Percentiles rank a stretch among this genome's conserved stretches.
Evolutionary conservation across 495 filamentous ascomycete genomes (phyloP).

Genomic region (Pseudevernia furfuracea): DNA sequence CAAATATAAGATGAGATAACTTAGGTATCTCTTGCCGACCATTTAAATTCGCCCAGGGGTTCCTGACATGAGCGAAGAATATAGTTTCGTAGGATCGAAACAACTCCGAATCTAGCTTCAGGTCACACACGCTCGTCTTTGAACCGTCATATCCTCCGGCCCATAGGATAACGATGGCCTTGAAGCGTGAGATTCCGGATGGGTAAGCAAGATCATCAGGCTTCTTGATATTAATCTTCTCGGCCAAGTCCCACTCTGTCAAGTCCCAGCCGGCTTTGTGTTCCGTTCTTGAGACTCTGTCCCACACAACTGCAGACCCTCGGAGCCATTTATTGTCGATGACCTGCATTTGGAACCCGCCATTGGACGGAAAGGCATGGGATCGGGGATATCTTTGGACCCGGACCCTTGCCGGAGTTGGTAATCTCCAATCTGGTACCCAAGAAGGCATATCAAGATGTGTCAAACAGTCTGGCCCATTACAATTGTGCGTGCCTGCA

Average conservation of each 20-base stretch:
- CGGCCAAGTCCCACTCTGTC: conserved; percentile 1
- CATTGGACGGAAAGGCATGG: not conserved
- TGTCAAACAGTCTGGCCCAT: not conserved
- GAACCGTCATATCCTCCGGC: not conserved
- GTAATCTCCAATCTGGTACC: not conserved
- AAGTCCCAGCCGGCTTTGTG: not conserved
- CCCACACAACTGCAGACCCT: conserved; percentile 1
- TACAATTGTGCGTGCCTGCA: not conserved
- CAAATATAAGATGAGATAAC: not conserved
- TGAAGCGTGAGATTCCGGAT: not conserved
- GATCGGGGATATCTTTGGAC: not conserved
- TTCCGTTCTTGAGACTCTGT: not conserved
- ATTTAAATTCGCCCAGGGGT: not conserved
- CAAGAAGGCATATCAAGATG: not conserved
- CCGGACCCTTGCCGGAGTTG: not conserved
- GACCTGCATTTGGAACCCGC: too few relatives aligned
- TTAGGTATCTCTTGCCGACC: not conserved
- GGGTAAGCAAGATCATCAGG: not conserved
- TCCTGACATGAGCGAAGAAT: not conserved
- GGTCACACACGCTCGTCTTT: not conserved
- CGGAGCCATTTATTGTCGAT: not conserved
- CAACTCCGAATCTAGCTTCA: not conserved
- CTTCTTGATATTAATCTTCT: not conserved
- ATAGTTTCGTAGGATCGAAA: not conserved
- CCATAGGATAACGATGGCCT: not conserved